phyloP scores from a whole-genome alignment of 2,329 filamentous ascomycete species.

The Colletotrichum gigasporum region DNA sequence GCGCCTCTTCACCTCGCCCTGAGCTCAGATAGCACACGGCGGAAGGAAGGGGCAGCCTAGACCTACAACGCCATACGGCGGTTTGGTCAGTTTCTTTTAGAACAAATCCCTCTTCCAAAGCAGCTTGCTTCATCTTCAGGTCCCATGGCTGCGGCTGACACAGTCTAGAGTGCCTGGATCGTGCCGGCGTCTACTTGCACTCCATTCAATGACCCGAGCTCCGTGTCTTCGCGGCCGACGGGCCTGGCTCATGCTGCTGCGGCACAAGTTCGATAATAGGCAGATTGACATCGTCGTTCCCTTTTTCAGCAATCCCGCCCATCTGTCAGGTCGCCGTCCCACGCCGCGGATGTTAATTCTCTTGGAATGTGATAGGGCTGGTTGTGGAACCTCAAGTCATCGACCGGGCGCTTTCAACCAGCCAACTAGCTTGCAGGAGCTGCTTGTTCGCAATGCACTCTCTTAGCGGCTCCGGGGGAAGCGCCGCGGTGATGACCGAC shows the following conservation, averaged over 20 bases:
- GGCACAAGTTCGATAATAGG: background rate
- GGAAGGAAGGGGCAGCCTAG: background rate
- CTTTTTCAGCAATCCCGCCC: background rate
- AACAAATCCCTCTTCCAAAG: background rate
- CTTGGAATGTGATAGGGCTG: conserved; percentile 10
- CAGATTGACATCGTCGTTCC: background rate
- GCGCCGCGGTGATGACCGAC: background rate
- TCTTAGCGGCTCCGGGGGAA: background rate
- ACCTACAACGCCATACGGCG: background rate
- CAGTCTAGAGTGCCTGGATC: background rate
- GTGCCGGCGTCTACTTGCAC: background rate
- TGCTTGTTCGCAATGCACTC: background rate
- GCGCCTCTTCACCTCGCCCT: conserved; percentile 4
- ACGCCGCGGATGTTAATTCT: background rate
- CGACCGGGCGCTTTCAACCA: background rate
- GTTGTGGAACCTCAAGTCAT: conserved; percentile 1
- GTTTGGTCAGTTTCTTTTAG: background rate
- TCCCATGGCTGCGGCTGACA: background rate
- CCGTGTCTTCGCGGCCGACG: background rate
- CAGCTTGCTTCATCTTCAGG: conserved; percentile 1
- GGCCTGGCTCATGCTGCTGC: background rate
- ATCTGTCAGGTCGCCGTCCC: background rate
- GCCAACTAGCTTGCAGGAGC: background rate
- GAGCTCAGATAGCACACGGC: background rate
- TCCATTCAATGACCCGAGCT: background rate